Evolutionary conservation across 148 eudicot genomes (phyloP).

Genomic region (Rhododendron ovatum): DNA sequence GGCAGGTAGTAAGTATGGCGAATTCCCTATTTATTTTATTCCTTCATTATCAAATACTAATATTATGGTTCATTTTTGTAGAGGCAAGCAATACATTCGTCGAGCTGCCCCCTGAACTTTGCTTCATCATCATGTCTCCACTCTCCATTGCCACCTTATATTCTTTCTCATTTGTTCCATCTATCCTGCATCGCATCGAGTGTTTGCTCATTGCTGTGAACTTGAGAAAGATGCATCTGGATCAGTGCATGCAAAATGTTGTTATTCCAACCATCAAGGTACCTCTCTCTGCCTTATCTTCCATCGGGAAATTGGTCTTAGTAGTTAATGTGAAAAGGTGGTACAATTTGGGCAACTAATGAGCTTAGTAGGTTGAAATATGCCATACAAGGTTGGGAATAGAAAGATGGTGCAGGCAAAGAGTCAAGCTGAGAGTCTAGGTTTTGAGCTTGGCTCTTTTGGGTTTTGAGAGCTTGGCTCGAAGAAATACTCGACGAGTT

Average conservation of each 20-base stretch:
- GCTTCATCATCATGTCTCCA: slow-evolving; percentile 68
- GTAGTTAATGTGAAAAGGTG: background rate
- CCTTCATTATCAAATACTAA: background rate
- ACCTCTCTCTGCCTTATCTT: slow-evolving; percentile 9
- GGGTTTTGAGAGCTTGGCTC: background rate
- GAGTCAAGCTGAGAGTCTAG: background rate
- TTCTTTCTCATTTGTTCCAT: slow-evolving; percentile 69
- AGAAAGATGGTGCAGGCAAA: background rate
- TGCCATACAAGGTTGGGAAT: background rate
- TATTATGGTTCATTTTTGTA: slow-evolving; percentile 17
- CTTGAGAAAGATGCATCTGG: slow-evolving; percentile 44
- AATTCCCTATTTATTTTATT: slow-evolving; percentile 35
- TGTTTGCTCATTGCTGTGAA: slow-evolving; percentile 57
- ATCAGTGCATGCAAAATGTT: slow-evolving; percentile 41
- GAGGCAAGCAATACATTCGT: slow-evolving; percentile 34
- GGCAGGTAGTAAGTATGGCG: slow-evolving; percentile 29
- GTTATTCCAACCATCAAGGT: slow-evolving; percentile 57
- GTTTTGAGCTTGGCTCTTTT: background rate
- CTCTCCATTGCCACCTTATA: slow-evolving; percentile 49
- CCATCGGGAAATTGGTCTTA: background rate
- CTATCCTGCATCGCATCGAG: slow-evolving; percentile 80
- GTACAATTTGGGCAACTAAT: background rate
- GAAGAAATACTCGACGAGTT: background rate
- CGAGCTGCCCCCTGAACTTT: slow-evolving; percentile 84
- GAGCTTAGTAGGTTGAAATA: background rate